These are phyloP conservation scores for Cucurbita pepo DNA, from an alignment of 306 rosid species.

Conservation along the genomic window DNA sequence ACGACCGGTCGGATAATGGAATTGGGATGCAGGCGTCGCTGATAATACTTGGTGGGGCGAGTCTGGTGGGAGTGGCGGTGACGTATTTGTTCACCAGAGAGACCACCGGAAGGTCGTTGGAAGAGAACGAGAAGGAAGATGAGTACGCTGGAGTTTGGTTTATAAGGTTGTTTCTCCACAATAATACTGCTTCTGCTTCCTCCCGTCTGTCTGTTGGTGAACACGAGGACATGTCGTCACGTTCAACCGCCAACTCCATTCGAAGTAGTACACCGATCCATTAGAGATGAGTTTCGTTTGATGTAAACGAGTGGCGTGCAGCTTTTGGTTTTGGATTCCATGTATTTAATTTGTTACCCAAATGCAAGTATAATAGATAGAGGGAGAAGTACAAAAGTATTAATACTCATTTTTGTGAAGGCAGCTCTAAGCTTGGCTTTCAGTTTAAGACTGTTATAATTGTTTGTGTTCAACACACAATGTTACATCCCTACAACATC, in stretches of 20 bases:
- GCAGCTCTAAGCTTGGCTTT: too few species aligned
- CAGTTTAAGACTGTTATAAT: too few species aligned
- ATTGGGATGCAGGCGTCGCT: constrained; percentile 32
- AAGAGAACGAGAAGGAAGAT: constrained; percentile 46
- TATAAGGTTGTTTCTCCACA: background rate
- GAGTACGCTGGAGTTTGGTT: background rate
- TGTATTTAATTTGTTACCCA: background rate
- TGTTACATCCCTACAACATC: constrained; percentile 9
- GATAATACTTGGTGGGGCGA: constrained; percentile 43
- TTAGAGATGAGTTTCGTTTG: too few species aligned
- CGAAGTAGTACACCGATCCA: background rate
- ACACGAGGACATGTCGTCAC: background rate
- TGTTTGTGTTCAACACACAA: background rate
- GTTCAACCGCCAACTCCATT: background rate
- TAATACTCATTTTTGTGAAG: background rate
- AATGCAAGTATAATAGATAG: too few species aligned
- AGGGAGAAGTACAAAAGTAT: too few species aligned
- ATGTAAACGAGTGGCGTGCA: too few species aligned
- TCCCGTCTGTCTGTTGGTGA: background rate
- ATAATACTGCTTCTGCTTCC: background rate
- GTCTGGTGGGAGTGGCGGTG: constrained; percentile 34
- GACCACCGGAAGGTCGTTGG: constrained; percentile 55
- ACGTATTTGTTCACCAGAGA: constrained; percentile 50
- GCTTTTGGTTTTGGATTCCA: too few species aligned
- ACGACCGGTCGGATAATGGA: background rate